Conservation (phyloP, 208 protist species). For the Acanthamoeba triangularis region DNA sequence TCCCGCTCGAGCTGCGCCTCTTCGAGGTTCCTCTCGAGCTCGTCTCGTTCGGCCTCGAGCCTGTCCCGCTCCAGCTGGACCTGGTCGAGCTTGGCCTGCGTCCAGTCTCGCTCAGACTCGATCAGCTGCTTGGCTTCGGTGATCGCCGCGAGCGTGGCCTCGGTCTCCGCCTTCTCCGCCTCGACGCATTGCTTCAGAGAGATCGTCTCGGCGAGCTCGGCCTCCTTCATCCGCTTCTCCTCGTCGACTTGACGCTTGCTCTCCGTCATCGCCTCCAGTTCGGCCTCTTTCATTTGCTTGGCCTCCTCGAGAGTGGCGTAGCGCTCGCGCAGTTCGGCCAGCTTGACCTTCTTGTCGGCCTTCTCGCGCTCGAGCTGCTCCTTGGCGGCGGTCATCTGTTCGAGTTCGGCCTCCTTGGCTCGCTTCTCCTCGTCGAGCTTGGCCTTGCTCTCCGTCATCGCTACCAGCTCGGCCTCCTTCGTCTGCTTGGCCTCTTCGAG, state of each 20-base stretch:
- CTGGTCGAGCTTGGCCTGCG: not conserved
- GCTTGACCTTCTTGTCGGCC: not conserved
- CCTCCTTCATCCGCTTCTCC: not conserved
- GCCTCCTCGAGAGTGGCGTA: not conserved
- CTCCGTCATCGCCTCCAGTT: conserved; percentile 39
- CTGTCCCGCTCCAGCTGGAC: not conserved
- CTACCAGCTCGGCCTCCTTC: not conserved
- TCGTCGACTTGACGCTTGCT: not conserved
- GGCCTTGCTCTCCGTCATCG: not conserved
- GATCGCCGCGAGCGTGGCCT: conserved; percentile 12
- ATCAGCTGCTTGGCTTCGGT: not conserved
- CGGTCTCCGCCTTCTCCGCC: not conserved
- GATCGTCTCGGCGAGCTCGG: conserved; percentile 26
- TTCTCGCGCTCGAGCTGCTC: conserved; percentile 38
- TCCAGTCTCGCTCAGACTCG: not conserved
- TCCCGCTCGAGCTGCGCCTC: not conserved
- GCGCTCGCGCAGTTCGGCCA: not conserved
- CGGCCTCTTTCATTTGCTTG: not conserved
- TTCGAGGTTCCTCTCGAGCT: not conserved
- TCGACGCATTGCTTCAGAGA: not conserved
- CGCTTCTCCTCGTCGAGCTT: not conserved
- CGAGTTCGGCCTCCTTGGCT: not conserved
- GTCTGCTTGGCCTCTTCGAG: not conserved
- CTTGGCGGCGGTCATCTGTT: not conserved
- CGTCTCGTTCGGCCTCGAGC: not conserved